Base-by-base conservation (phyloP, 257 asterid genomes). In the Nicotiana benthamiana region DNA sequence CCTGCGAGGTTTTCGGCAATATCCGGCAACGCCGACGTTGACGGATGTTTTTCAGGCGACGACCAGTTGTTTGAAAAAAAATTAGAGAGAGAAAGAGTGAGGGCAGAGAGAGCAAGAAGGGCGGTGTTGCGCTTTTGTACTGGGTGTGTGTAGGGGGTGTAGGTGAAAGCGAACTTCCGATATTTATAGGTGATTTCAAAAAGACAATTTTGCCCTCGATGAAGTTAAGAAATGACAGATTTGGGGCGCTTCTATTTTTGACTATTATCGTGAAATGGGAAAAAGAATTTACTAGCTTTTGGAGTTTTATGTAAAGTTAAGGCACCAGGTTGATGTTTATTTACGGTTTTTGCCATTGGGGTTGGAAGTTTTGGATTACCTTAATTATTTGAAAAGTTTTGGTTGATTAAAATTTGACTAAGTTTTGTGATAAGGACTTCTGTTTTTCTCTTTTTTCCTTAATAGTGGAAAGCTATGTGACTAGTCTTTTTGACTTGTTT, bases 111-210 rank as follows among this genome's bases (percentile, higher is more conserved):
- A 74, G 84, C 53, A 81, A 67, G 87, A 11, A 83, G 34, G 82
- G 59, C 66, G 75, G 81, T 63, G 76, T 64, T 24, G 26, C 36
- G 81, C 75, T 63, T 61, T 62, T 62, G 82, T 79, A 43, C 48
- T 34, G 60, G 3, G 62, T 52, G 77, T 9, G 78, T 43, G 26
- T 51, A 62, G 81, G 88, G 79, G 88, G 79, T 53, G 91, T 80
- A 61, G 61, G 75, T 91, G 93, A 90, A 83, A 87, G 91, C 88
- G 91, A 88, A 86, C 59, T 66, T 87, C 60, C 54, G 79, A 67
- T 85, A 88, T 86, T 86, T 87, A 89, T 90, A 89, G 1, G 56
- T 6, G 5, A 1, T 0, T 0, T 0, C n/a, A 0, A 13, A 90
- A 84, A 80, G 89, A 91, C 94, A 57, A 32, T 62, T 77, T 27